phyloP scores from a whole-genome alignment of 225 moss, liverwort and hornwort genomes.

The Bryum argenteum region DNA sequence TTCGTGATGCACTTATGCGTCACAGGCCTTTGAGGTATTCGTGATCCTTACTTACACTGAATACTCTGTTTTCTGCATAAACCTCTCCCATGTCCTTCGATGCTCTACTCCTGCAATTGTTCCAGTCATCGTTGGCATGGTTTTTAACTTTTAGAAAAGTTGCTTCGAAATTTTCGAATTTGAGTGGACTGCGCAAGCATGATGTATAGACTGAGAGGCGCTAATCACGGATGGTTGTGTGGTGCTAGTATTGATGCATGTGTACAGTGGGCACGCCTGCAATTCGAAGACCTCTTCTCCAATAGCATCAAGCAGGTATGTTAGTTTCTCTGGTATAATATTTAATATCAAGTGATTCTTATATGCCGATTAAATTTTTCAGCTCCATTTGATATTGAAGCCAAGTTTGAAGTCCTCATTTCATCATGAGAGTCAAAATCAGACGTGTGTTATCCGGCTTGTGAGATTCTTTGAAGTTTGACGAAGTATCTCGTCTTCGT shows the following conservation, averaged over 20 bases:
- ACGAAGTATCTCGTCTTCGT: constrained; percentile 24
- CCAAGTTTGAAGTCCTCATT: background rate
- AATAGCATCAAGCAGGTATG: constrained; percentile 91
- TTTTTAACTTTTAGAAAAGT: background rate
- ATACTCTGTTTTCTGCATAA: constrained; percentile 10
- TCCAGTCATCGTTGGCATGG: constrained; percentile 4
- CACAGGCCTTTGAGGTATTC: constrained; percentile 85
- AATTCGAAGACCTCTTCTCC: constrained; percentile 93
- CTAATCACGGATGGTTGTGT: constrained; percentile 34
- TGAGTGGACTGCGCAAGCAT: constrained; percentile 18
- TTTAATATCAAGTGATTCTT: background rate
- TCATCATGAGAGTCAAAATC: background rate
- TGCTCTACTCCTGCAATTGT: constrained; percentile 10
- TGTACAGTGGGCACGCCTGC: constrained; percentile 96
- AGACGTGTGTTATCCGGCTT: background rate
- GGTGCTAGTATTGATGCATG: constrained; percentile 84
- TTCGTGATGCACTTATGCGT: constrained; percentile 90
- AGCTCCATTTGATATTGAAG: constrained; percentile 2
- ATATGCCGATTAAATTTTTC: background rate
- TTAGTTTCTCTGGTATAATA: constrained; percentile 16
- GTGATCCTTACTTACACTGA: constrained; percentile 11
- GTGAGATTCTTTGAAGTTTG: constrained; percentile 15
- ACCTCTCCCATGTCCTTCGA: background rate
- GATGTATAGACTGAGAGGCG: constrained; percentile 18
- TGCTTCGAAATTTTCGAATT: constrained; percentile 17